These are phyloP conservation scores for Metarhizium anisopliae DNA, from an alignment of 2,329 filamentous ascomycete species.

Conservation along the genomic window DNA sequence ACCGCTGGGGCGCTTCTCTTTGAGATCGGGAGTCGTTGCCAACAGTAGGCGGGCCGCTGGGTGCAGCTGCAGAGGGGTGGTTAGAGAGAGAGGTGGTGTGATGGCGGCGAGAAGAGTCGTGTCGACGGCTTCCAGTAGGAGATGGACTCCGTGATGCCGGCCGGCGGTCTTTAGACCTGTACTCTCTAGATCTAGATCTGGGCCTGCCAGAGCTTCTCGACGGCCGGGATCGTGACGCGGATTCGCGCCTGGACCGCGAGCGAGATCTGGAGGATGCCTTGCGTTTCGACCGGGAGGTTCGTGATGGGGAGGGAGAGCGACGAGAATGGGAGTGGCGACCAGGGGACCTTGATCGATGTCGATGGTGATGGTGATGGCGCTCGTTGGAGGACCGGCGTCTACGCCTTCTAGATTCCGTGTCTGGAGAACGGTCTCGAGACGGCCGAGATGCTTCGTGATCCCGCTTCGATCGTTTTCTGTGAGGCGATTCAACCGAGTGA, in stretches of 20 bases:
- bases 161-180: constrained; percentile 5
- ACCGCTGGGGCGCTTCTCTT: constrained; percentile 13
- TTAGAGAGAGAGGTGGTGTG: constrained; percentile 15
- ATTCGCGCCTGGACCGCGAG: constrained; percentile 14
- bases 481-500: constrained; percentile 26
- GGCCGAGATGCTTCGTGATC: constrained; percentile 28
- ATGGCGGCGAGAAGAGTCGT: constrained; percentile 4
- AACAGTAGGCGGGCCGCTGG: constrained; percentile 1
- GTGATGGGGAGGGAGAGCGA: constrained; percentile 16
- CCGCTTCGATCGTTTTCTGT: constrained; percentile 31
- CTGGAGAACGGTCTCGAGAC: constrained; percentile 30
- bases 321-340: constrained; percentile 20
- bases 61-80: constrained; percentile 10
- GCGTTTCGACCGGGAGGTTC: constrained; percentile 12
- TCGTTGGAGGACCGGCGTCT: constrained; percentile 24
- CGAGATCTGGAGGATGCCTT: constrained; percentile 15
- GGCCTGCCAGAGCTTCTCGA: neutral
- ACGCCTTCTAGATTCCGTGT: constrained; percentile 21
- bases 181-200: neutral
- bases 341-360: constrained; percentile 14
- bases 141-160: constrained; percentile 8
- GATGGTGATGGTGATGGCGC: constrained; percentile 15
- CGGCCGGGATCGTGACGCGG: neutral
- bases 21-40: neutral
- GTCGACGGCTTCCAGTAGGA: constrained; percentile 3